These are phyloP conservation scores for Pestalotiopsis sp. DNA, from an alignment of 2,329 filamentous ascomycete genomes.

Conservation along the genomic window DNA sequence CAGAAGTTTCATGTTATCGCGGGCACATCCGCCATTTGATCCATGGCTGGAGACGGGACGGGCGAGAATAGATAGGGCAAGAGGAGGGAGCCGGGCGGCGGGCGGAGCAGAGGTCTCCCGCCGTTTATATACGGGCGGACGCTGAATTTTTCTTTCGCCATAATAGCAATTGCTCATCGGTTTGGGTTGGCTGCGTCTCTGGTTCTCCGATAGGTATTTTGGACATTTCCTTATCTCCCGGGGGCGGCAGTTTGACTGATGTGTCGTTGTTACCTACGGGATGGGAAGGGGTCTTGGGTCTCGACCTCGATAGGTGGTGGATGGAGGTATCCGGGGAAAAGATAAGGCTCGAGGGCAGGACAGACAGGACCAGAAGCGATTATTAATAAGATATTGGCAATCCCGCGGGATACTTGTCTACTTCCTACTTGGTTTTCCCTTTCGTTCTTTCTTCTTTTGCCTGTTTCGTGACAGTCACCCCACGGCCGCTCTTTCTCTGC, in stretches of 20 bases:
- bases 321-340: neutral
- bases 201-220: neutral
- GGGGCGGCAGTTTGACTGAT: neutral
- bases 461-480: neutral
- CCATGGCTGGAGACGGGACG: too few relatives aligned
- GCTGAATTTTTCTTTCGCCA: neutral
- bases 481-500: neutral
- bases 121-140: neutral
- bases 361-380: constrained; percentile 24
- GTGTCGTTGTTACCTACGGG: neutral
- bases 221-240: constrained; percentile 1
- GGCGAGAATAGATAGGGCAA: neutral
- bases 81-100: neutral
- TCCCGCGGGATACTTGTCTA: constrained; percentile 10
- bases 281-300: too few relatives aligned
- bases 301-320: too few relatives aligned
- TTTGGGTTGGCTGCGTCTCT: neutral
- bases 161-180: neutral
- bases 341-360: neutral
- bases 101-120: neutral
- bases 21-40: neutral
- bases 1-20: neutral
- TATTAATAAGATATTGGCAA: constrained; percentile 20
- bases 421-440: too few relatives aligned
- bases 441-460: neutral